These are phyloP conservation scores for Trichophyton rubrum DNA, from an alignment of 2,329 filamentous ascomycete genomes.

Conservation along the genomic window DNA sequence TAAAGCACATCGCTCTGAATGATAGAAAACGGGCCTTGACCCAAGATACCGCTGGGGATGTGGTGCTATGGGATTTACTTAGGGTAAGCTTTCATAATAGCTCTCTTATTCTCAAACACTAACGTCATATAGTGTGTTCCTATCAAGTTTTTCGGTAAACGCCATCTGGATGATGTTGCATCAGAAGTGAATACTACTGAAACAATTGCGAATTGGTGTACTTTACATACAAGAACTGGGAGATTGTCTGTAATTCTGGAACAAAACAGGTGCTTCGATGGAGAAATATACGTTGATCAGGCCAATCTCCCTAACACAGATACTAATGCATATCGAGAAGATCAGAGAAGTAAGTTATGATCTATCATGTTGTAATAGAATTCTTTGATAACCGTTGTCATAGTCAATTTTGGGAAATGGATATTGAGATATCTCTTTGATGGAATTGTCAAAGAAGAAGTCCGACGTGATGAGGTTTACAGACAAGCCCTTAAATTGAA, in stretches of 20 bases:
- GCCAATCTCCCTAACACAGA: conserved; percentile 55
- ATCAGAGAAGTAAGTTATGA: conserved; percentile 65
- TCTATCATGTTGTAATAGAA: not conserved
- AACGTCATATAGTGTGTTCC: conserved; percentile 58
- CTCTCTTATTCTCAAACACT: not conserved
- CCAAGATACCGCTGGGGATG: conserved; percentile 86
- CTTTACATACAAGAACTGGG: conserved; percentile 84
- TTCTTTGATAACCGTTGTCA: not conserved
- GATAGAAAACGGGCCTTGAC: conserved; percentile 82
- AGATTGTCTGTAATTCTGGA: conserved; percentile 83
- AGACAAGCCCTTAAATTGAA: conserved; percentile 56
- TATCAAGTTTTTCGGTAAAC: conserved; percentile 84
- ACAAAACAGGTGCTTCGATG: conserved; percentile 92
- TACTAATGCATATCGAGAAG: conserved; percentile 70
- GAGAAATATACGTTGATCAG: conserved; percentile 93
- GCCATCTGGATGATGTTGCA: conserved; percentile 84
- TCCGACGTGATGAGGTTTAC: conserved; percentile 63
- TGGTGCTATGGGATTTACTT: conserved; percentile 87
- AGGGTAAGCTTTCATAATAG: conserved; percentile 43
- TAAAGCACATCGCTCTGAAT: conserved; percentile 86
- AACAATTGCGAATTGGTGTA: conserved; percentile 90
- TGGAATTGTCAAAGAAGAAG: conserved; percentile 79
- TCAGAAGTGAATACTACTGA: conserved; percentile 75
- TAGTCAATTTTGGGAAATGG: conserved; percentile 95
- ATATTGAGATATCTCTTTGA: conserved; percentile 84